A percentile compares a stretch with the other conserved stretches of the same genome.
Evolutionary conservation across 768 basidiomycete genomes (phyloP).

Genomic region (Hericium erinaceus): DNA sequence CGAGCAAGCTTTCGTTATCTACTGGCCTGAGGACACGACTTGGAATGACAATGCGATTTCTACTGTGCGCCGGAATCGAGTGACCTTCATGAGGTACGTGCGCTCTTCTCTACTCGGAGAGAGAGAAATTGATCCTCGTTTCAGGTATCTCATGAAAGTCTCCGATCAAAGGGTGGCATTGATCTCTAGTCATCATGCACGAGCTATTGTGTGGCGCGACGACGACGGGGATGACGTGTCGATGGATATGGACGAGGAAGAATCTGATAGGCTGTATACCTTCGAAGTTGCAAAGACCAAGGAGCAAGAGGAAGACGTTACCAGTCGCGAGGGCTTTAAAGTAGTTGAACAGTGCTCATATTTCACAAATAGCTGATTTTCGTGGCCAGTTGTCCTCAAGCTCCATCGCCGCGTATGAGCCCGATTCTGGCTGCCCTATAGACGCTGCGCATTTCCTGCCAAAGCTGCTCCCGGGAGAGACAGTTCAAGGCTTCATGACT

Average conservation of each 20-base stretch:
- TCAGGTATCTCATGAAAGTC: conserved; percentile 51
- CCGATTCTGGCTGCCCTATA: too few species aligned
- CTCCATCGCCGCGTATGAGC: too few species aligned
- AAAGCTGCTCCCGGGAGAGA: too few species aligned
- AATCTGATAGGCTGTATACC: conserved; percentile 38
- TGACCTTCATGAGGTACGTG: conserved; percentile 52
- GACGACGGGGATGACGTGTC: conserved; percentile 17
- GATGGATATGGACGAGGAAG: conserved; percentile 31
- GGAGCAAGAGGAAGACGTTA: conserved; percentile 45
- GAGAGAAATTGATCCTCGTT: background rate
- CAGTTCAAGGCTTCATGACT: too few species aligned
- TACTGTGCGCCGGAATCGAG: conserved; percentile 40
- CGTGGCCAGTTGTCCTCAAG: too few species aligned
- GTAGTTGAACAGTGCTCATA: conserved; percentile 19
- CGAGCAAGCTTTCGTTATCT: conserved; percentile 34
- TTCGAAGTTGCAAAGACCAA: conserved; percentile 47
- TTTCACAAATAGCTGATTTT: too few species aligned
- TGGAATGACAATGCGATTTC: conserved; percentile 43
- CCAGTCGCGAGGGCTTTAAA: conserved; percentile 33
- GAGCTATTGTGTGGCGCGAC: conserved; percentile 35
- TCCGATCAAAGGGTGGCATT: conserved; percentile 46
- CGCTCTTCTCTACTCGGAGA: background rate
- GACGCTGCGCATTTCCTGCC: too few species aligned
- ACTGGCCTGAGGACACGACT: conserved; percentile 54
- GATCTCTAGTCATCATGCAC: conserved; percentile 38